Evolutionary conservation across 2,329 filamentous ascomycete genomes (phyloP).

Genomic region (Akanthomyces muscarius): DNA sequence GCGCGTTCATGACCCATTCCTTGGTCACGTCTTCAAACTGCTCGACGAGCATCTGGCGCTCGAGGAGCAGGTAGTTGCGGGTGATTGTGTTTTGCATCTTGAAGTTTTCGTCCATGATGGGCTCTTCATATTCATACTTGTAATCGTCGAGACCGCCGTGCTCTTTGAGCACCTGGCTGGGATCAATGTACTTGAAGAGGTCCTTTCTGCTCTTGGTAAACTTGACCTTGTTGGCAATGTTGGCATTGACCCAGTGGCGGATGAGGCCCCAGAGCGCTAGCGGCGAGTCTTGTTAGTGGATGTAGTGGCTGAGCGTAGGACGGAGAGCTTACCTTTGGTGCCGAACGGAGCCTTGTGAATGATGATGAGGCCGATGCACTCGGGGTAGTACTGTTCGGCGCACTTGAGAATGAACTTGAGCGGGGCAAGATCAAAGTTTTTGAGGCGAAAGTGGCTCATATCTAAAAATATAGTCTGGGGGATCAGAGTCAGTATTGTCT

Average conservation of each 20-base stretch:
- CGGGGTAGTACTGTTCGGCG: constrained; percentile 92
- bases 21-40: constrained; percentile 69
- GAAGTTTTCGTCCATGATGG: constrained; percentile 65
- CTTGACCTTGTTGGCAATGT: constrained; percentile 82
- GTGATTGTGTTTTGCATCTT: constrained; percentile 58
- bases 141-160: constrained; percentile 77
- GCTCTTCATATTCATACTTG: constrained; percentile 73
- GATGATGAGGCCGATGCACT: constrained; percentile 75
- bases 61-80: constrained; percentile 56
- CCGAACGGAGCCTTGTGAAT: constrained; percentile 92
- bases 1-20: constrained; percentile 56
- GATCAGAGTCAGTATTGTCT: constrained; percentile 22
- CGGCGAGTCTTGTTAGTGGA: background rate
- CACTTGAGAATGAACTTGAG: constrained; percentile 97
- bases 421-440: constrained; percentile 90
- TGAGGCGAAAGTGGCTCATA: constrained; percentile 79
- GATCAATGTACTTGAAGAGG: constrained; percentile 66
- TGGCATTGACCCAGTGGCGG: constrained; percentile 83
- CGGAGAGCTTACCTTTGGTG: constrained; percentile 62
- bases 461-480: constrained; percentile 78
- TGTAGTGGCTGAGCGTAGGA: constrained; percentile 18
- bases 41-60: constrained; percentile 57
- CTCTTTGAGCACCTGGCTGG: constrained; percentile 65
- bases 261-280: constrained; percentile 83
- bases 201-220: constrained; percentile 77